phyloP scores from a whole-genome alignment of 306 rosid genomes.

The Luffa acutangula region DNA sequence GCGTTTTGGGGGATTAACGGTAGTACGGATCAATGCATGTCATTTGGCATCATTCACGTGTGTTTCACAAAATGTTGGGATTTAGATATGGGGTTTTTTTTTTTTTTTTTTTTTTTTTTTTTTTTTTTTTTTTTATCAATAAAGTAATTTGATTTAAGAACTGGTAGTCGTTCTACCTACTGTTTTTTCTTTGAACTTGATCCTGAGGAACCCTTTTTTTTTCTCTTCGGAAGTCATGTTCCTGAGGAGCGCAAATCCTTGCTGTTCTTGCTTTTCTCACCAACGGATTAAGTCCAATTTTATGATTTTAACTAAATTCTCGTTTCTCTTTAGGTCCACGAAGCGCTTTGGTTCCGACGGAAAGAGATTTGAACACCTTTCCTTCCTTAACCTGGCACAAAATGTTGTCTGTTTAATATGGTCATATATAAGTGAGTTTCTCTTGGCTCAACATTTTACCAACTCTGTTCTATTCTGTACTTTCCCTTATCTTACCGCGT shows the following conservation, averaged over 20 bases:
- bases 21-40: neutral
- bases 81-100: neutral
- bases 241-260: neutral
- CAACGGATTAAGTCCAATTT: neutral
- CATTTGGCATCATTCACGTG: neutral
- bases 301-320: neutral
- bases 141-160: neutral
- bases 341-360: constrained; percentile 74
- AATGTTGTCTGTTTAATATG: constrained; percentile 86
- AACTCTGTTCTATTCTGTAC: neutral
- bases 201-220: neutral
- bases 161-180: neutral
- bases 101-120: neutral
- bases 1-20: neutral
- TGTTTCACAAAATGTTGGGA: neutral
- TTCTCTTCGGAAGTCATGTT: neutral
- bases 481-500: neutral
- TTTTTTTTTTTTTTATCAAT: neutral
- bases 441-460: neutral
- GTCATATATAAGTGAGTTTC: constrained; percentile 76
- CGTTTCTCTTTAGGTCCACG: constrained; percentile 55
- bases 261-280: neutral
- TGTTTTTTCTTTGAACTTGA: neutral
- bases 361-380: constrained; percentile 76
- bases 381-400: constrained; percentile 86